Conservation (phyloP, 2,329 filamentous ascomycete genomes). For the Ascochyta lentis region DNA sequence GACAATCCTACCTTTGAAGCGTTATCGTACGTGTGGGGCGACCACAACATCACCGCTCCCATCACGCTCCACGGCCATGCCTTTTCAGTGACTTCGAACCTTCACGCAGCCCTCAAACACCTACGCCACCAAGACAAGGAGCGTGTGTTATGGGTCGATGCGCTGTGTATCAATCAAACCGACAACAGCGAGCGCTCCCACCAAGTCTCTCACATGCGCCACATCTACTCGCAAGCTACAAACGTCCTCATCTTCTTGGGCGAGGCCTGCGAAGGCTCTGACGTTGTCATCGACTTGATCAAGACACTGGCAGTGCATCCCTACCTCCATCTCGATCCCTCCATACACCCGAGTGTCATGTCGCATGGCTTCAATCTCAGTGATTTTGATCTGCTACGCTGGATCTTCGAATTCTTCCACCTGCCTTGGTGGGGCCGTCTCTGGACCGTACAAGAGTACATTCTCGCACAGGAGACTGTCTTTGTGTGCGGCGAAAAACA, state of each 20-base stretch:
- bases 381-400: neutral
- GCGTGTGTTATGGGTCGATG: constrained; percentile 26
- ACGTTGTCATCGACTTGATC: neutral
- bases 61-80: constrained; percentile 8
- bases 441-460: constrained; percentile 8
- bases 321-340: neutral
- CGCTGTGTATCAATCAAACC: constrained; percentile 29
- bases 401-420: neutral
- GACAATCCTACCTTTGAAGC: neutral
- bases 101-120: constrained; percentile 21
- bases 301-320: neutral
- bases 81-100: constrained; percentile 21
- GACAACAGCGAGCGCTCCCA: constrained; percentile 18
- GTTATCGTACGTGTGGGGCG: constrained; percentile 29
- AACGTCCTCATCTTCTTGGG: neutral
- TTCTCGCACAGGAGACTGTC: neutral
- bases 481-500: neutral
- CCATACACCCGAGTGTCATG: neutral
- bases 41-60: neutral
- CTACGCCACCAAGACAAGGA: constrained; percentile 11
- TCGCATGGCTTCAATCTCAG: neutral
- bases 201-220: constrained; percentile 28
- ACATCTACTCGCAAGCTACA: constrained; percentile 17
- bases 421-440: constrained; percentile 4
- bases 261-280: neutral